Percentiles rank a stretch among this genome's conserved stretches.
These are phyloP conservation scores for Candida berthetii DNA, from an alignment of 805 yeast species.

Conservation along the genomic window DNA sequence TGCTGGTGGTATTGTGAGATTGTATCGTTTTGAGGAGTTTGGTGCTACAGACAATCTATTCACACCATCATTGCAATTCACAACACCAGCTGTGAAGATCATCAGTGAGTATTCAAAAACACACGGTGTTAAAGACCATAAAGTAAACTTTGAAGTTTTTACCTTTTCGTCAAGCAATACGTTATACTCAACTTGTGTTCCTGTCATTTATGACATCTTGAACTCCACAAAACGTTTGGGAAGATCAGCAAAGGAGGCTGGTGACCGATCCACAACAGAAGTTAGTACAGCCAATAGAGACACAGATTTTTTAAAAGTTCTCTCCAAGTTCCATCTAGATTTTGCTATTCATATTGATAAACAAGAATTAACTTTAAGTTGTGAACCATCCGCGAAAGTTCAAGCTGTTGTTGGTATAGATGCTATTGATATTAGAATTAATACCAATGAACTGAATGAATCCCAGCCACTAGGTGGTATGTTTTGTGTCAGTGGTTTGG, in stretches of 20 bases:
- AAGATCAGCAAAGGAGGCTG: slow-evolving; percentile 18
- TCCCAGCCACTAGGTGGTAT: slow-evolving; percentile 37
- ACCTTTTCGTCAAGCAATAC: slow-evolving; percentile 70
- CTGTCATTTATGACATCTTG: slow-evolving; percentile 59
- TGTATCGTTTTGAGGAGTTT: slow-evolving; percentile 31
- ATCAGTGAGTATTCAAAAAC: slow-evolving; percentile 46
- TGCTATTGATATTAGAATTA: slow-evolving; percentile 54
- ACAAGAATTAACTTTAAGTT: slow-evolving; percentile 73
- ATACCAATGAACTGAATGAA: slow-evolving; percentile 38
- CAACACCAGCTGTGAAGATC: slow-evolving; percentile 69
- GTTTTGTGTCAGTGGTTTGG: slow-evolving; percentile 45
- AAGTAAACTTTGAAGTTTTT: slow-evolving; percentile 43
- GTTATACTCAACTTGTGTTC: slow-evolving; percentile 70
- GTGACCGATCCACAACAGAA: slow-evolving; percentile 1
- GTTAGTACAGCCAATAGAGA: slow-evolving; percentile 4
- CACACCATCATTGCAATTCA: slow-evolving; percentile 50
- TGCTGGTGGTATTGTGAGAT: slow-evolving; percentile 62
- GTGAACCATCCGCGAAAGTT: slow-evolving; percentile 92
- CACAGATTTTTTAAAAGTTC: slow-evolving; percentile 35
- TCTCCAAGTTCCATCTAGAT: slow-evolving; percentile 54
- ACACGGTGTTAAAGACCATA: slow-evolving; percentile 33
- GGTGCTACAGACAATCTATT: slow-evolving; percentile 25
- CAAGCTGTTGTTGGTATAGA: slow-evolving; percentile 77
- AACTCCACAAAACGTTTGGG: slow-evolving; percentile 44
- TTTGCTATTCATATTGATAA: slow-evolving; percentile 60